Base-by-base conservation (phyloP, 192 early-diverging fungal species). In the Umbelopsis vinacea region DNA sequence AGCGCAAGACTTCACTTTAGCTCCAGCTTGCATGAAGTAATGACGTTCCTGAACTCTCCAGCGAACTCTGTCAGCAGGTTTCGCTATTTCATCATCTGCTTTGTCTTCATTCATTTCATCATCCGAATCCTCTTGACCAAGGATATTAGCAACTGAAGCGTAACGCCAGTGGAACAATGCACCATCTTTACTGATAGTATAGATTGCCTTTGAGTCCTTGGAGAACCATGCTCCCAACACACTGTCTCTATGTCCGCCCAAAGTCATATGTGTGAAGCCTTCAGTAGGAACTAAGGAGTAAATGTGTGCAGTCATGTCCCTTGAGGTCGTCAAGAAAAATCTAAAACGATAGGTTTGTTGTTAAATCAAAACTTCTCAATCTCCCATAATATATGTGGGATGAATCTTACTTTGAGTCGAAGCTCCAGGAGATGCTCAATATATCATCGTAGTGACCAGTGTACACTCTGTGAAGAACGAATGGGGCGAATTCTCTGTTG, bases 371-470 rank as follows among this genome's bases (percentile, higher is more conserved):
- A 47, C 45, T 17, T 52, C 53, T 12, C n/a, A 37, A 33, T 12
- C 19, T 40, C 19, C 7, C 40, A 22, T 53, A 2, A 17, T n/a
- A 10, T 11, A 35, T 23, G 0, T 29, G 19, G 9, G 12, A 22
- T 33, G 26, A 6, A 43, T 21, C 84, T 76, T 83, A 95, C 75
- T 86, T 87, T 37, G 92, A 95, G 81, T 98, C 95, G 14, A 85
- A 79, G 23, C 93, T 90, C 97, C 97, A 99, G 40, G 87, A 88
- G 53, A 99, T 81, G 26, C 79, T 82, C 14, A 86, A 89, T 11
- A 98, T 89, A 66, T 95, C 92, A 74, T 99, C 96, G 72, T 87
- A 93, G 71, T 92, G 92, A 22, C 94, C 96, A 17, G 91, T 84
- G 60, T 90, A 90, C 23, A 80, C 88, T 43, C 90, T 86, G 75